A percentile compares a stretch with the other conserved stretches of the same genome.
phyloP scores from a whole-genome alignment of 2,329 filamentous ascomycete species.

The Plenodomus lindquistii region DNA sequence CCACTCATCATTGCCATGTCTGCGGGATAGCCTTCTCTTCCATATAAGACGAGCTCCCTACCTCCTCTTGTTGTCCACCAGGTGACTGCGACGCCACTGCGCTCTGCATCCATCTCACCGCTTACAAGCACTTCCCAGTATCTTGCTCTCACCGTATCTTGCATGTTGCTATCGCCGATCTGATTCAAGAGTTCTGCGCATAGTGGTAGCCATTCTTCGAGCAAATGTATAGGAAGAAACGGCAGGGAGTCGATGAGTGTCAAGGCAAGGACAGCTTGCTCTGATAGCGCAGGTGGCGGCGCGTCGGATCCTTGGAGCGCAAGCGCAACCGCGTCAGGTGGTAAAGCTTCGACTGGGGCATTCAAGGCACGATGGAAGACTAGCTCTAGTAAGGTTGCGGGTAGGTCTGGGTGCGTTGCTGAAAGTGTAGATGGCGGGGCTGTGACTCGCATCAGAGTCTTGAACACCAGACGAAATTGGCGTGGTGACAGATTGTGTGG shows the following conservation, averaged over 20 bases:
- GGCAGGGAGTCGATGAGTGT: slow-evolving; percentile 80
- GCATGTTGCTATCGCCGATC: slow-evolving; percentile 65
- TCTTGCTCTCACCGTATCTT: slow-evolving; percentile 67
- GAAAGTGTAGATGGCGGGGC: slow-evolving; percentile 78
- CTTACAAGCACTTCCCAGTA: slow-evolving; percentile 79
- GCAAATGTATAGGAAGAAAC: slow-evolving; percentile 67
- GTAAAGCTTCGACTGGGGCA: slow-evolving; percentile 53
- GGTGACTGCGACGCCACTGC: slow-evolving; percentile 74
- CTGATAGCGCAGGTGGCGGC: slow-evolving; percentile 60
- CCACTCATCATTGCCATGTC: slow-evolving; percentile 59
- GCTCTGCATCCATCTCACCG: slow-evolving; percentile 87
- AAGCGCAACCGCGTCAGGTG: slow-evolving; percentile 45
- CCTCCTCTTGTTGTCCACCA: slow-evolving; percentile 80
- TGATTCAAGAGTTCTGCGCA: slow-evolving; percentile 68
- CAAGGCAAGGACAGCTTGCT: slow-evolving; percentile 76
- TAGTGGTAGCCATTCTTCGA: slow-evolving; percentile 81
- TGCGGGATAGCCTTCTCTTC: slow-evolving; percentile 56
- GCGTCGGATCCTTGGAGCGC: slow-evolving; percentile 41
- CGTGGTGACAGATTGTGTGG: slow-evolving; percentile 76
- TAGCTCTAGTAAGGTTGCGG: slow-evolving; percentile 79
- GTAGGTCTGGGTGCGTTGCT: slow-evolving; percentile 73
- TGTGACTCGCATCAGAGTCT: slow-evolving; percentile 79
- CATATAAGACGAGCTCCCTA: slow-evolving; percentile 59
- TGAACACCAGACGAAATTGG: slow-evolving; percentile 88
- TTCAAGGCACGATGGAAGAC: slow-evolving; percentile 66